Conservation (phyloP, 176 grass and related monocot genomes). For the Raddia guianensis region DNA sequence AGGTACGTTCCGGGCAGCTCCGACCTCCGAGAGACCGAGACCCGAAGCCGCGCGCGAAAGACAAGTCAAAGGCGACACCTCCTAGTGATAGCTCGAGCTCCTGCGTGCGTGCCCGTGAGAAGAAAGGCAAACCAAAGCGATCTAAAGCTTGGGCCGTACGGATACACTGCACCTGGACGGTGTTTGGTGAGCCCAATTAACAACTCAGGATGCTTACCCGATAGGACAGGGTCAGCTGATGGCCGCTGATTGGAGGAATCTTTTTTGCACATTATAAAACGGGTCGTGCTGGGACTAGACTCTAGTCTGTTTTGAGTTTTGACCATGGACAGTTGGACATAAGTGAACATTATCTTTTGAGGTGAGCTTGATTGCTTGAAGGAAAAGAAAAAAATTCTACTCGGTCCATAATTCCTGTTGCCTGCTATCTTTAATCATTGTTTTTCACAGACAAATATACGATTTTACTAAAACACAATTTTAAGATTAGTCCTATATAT, state of each 20-base stretch:
- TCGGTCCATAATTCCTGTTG: too few relatives aligned
- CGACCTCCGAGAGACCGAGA: neutral
- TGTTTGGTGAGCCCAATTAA: constrained; percentile 12
- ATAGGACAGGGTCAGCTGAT: neutral
- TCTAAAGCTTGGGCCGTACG: constrained; percentile 30
- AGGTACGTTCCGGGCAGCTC: constrained; percentile 1
- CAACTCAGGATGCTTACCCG: neutral
- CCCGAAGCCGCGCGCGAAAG: constrained; percentile 28
- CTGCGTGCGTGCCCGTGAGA: neutral
- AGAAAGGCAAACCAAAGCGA: neutral
- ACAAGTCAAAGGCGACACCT: constrained; percentile 44
- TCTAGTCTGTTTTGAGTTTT: too few relatives aligned
- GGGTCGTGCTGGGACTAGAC: neutral
- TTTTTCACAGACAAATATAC: too few relatives aligned
- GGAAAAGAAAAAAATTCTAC: too few relatives aligned
- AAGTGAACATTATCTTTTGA: too few relatives aligned
- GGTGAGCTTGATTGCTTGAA: too few relatives aligned
- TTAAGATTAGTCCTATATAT: too few relatives aligned
- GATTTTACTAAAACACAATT: too few relatives aligned
- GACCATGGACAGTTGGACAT: too few relatives aligned
- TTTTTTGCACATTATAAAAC: neutral
- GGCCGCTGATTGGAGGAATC: neutral
- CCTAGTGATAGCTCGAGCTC: neutral
- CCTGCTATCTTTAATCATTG: too few relatives aligned
- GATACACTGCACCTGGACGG: constrained; percentile 47